These are phyloP conservation scores for Hygrophila difformis DNA, from an alignment of 257 asterid species.

Conservation along the genomic window DNA sequence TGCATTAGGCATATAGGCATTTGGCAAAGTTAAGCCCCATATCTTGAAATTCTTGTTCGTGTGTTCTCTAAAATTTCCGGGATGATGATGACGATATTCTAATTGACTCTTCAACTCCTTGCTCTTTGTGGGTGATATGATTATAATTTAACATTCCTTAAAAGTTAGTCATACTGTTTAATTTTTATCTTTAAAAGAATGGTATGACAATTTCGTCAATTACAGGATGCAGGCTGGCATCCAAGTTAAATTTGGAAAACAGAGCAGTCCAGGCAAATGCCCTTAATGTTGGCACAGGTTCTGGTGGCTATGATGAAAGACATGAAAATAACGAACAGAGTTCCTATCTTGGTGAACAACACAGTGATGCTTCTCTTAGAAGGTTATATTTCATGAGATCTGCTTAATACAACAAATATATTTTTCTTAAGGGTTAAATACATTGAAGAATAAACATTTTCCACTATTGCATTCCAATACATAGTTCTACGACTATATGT, in stretches of 20 bases:
- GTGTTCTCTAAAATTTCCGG: no score
- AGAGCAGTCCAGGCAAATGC: slow-evolving; percentile 28
- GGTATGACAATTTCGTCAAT: slow-evolving; percentile 9
- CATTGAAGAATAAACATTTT: background rate
- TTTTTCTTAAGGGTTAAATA: background rate
- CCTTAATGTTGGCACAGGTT: slow-evolving; percentile 47
- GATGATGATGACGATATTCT: no score
- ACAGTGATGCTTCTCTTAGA: slow-evolving; percentile 25
- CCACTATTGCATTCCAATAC: no score
- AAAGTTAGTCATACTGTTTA: no score
- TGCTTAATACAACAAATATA: no score
- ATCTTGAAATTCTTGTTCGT: no score
- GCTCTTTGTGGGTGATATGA: no score
- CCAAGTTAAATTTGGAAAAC: slow-evolving; percentile 19
- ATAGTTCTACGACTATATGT: no score
- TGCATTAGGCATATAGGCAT: no score
- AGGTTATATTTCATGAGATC: slow-evolving; percentile 17
- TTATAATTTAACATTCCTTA: no score
- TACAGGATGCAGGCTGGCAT: slow-evolving; percentile 23
- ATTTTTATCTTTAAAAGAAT: background rate
- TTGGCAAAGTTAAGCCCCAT: no score
- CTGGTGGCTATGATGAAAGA: slow-evolving; percentile 45
- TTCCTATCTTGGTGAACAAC: slow-evolving; percentile 16
- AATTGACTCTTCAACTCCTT: no score
- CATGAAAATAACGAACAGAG: slow-evolving; percentile 24